These are phyloP conservation scores for Pseudogymnoascus sp. DNA, from an alignment of 2,329 filamentous ascomycete species.

Conservation along the genomic window DNA sequence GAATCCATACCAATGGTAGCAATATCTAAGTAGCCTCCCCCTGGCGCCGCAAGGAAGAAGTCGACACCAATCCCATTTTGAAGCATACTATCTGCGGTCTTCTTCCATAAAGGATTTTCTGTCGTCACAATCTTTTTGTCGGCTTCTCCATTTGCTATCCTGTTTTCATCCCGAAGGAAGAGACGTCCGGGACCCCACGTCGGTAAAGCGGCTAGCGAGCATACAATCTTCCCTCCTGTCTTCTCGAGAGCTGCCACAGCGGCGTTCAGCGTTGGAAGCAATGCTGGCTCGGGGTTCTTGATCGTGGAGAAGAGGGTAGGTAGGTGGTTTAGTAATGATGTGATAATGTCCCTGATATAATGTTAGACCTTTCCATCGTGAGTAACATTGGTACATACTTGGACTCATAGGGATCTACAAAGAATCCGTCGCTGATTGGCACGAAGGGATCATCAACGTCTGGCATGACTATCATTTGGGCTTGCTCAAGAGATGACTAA, in stretches of 20 bases:
- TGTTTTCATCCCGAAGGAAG: constrained; percentile 79
- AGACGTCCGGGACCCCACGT: constrained; percentile 86
- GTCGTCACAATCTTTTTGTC: constrained; percentile 89
- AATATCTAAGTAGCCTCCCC: constrained; percentile 85
- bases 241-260: constrained; percentile 74
- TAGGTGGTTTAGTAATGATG: constrained; percentile 72
- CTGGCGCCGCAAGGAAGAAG: constrained; percentile 88
- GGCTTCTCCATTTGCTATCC: constrained; percentile 74
- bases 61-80: constrained; percentile 80
- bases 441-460: constrained; percentile 96
- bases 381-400: constrained; percentile 42
- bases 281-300: constrained; percentile 83
- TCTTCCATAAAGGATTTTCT: constrained; percentile 82
- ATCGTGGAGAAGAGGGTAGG: constrained; percentile 79
- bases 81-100: constrained; percentile 79
- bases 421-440: constrained; percentile 81
- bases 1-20: constrained; percentile 68
- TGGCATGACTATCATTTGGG: constrained; percentile 98
- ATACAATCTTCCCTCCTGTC: constrained; percentile 88
- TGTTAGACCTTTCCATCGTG: background rate
- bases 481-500: constrained; percentile 67
- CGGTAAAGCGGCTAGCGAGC: constrained; percentile 77
- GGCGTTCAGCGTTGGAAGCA: constrained; percentile 77
- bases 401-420: constrained; percentile 89
- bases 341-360: constrained; percentile 58